These are phyloP conservation scores for Pichia sp. DNA, from an alignment of 1,139 yeast species.

Conservation along the genomic window DNA sequence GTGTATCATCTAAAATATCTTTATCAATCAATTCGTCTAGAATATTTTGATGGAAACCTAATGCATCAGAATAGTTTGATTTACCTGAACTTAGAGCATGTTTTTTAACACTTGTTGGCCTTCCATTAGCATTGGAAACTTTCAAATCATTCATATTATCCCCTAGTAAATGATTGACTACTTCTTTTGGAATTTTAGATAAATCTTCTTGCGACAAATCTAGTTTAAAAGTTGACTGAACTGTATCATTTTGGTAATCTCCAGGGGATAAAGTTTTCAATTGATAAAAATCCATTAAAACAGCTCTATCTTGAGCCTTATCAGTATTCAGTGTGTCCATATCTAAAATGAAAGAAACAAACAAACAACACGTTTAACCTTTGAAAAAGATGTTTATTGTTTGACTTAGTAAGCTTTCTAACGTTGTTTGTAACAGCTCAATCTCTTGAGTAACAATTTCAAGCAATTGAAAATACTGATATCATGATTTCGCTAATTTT, in stretches of 20 bases:
- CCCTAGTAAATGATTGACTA: constrained; percentile 33
- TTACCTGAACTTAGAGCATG: constrained; percentile 9
- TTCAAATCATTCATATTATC: constrained; percentile 21
- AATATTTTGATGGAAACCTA: constrained; percentile 45
- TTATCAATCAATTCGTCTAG: constrained; percentile 37
- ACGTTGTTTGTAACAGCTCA: too few relatives aligned
- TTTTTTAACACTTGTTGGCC: constrained; percentile 13
- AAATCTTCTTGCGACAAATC: constrained; percentile 27
- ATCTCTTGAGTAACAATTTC: background rate
- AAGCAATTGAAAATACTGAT: background rate
- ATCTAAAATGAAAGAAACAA: too few relatives aligned
- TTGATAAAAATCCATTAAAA: constrained; percentile 35
- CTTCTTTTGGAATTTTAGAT: constrained; percentile 28
- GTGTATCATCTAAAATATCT: constrained; percentile 36
- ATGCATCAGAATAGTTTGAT: constrained; percentile 39
- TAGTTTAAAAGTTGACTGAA: constrained; percentile 21
- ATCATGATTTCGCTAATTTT: background rate
- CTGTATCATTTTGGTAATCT: constrained; percentile 33
- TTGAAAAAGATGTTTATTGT: too few relatives aligned
- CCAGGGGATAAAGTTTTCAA: constrained; percentile 35
- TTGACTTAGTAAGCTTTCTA: background rate
- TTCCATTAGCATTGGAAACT: constrained; percentile 11
- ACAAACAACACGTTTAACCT: background rate
- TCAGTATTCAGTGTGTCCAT: background rate
- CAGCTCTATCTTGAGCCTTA: constrained; percentile 23